phyloP scores from a whole-genome alignment of 352 stramenopile genomes.

The Globisporangium sylvaticum region DNA sequence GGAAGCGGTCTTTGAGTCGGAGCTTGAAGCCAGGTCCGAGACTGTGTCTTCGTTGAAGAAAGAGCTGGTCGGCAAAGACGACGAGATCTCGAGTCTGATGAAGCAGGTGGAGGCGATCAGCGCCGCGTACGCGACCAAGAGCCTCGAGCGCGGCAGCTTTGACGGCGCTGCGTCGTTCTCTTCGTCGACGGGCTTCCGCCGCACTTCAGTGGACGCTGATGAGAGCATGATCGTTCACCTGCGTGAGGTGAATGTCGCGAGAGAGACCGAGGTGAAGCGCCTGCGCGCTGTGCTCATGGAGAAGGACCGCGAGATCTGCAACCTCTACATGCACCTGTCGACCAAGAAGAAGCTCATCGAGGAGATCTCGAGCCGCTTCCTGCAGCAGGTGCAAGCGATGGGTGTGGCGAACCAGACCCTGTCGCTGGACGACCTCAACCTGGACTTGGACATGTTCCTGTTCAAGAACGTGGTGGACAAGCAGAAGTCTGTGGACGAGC shows the following conservation, averaged over 20 bases:
- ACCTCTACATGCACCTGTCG: conserved; percentile 72
- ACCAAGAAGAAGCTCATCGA: conserved; percentile 80
- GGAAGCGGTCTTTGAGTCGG: conserved; percentile 40
- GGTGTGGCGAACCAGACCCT: conserved; percentile 8
- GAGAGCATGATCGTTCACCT: conserved; percentile 20
- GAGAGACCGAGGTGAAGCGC: conserved; percentile 42
- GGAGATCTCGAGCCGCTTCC: conserved; percentile 63
- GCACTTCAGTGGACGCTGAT: conserved; percentile 5
- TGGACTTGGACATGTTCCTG: conserved; percentile 73
- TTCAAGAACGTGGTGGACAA: conserved; percentile 72
- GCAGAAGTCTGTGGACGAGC: conserved; percentile 60
- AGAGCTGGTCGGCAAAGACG: conserved; percentile 15
- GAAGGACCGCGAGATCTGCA: conserved; percentile 82
- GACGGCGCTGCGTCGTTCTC: conserved; percentile 10
- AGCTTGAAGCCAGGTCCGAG: conserved; percentile 36
- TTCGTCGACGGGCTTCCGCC: conserved; percentile 6
- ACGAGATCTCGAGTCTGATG: conserved; percentile 12
- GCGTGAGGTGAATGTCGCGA: conserved; percentile 26
- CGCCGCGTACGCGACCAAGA: conserved; percentile 15
- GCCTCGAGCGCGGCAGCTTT: conserved; percentile 1
- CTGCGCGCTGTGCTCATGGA: conserved; percentile 52
- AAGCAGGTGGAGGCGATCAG: conserved; percentile 22
- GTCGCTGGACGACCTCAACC: conserved; percentile 27
- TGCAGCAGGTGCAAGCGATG: conserved; percentile 43
- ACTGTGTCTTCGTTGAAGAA: conserved; percentile 38